Base-by-base conservation (phyloP, 1,284 basidiomycete genomes). In the Golubevia sp. region DNA sequence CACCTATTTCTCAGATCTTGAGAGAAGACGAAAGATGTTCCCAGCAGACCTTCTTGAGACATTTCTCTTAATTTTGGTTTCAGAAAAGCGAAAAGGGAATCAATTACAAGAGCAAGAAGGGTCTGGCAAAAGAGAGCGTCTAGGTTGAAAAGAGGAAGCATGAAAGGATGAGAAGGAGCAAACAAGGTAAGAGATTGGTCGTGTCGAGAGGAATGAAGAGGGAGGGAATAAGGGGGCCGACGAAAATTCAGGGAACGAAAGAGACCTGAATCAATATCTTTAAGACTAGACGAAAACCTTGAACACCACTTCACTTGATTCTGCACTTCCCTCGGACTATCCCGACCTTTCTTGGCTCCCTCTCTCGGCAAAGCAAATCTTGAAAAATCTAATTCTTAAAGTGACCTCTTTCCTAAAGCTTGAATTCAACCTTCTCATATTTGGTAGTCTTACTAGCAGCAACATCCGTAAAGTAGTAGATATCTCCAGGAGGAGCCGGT, bases 381-480 rank as follows among this genome's bases (percentile, higher is more conserved):
- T 11, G 11, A 5, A 3, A 5, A 3, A 5, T 34, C 30, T 34
- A n/a, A n/a, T n/a, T n/a, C n/a, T n/a, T n/a, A n/a, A n/a, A n/a
- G n/a, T n/a, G n/a, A n/a, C 11, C 30, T 11, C 50, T 23, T 23
- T 11, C 20, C 57, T 58, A 61, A 24, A 62, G 60, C 54, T 62
- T 62, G 60, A 56, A 62, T n/a, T 20, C 21, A 13, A 30, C n/a
- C 58, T 48, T 59, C 55, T 48, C 23, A 44, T 63, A 63, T 48
- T 59, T 49, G 3, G 25, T 34, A 24, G 34, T 55, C n/a, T 48
- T 52, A 54, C 61, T 57, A 3, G 78, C 78, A 0, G 69, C 70
- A n/a, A 76, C 55, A 55, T 77, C 76, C 23, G 73, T 70, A 58
- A 83, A 76, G 55, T 73, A 83, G 61, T 82, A 77, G 26, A 82